Evolutionary conservation across 1,284 basidiomycete genomes (phyloP).

Genomic region (Ceratobasidium sp.): DNA sequence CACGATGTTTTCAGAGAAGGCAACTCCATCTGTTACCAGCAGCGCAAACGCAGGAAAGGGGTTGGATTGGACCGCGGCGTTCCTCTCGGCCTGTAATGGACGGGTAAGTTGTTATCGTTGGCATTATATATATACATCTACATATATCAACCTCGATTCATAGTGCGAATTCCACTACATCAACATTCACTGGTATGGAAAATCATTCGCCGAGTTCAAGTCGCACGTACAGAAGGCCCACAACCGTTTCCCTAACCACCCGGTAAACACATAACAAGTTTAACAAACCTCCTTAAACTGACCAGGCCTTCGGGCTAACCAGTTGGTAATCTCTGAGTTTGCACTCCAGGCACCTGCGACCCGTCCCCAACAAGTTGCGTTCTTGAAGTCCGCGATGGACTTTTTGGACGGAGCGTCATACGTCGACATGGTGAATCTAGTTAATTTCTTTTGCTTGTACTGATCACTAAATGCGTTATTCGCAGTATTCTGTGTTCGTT

Average conservation of each 20-base stretch:
- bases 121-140: background rate
- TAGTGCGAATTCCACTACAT: conserved; percentile 45
- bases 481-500: conserved; percentile 43
- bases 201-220: conserved; percentile 39
- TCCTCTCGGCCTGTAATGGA: conserved; percentile 38
- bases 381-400: conserved; percentile 24
- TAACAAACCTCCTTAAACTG: background rate
- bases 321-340: conserved; percentile 45
- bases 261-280: background rate
- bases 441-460: background rate
- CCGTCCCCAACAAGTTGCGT: conserved; percentile 31
- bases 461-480: background rate
- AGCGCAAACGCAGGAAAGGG: conserved; percentile 37
- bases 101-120: conserved; percentile 2
- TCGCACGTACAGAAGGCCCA: conserved; percentile 38
- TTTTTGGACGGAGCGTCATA: conserved; percentile 40
- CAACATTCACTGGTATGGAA: conserved; percentile 47
- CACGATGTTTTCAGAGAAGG: conserved; percentile 8
- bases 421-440: conserved; percentile 21
- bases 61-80: conserved; percentile 34
- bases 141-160: background rate
- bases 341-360: conserved; percentile 41
- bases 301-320: background rate
- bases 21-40: conserved; percentile 37
- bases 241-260: conserved; percentile 27